A percentile compares a stretch with the other conserved stretches of the same genome.
Conservation (phyloP, 768 basidiomycete genomes). For the Hygrophorus russula region DNA sequence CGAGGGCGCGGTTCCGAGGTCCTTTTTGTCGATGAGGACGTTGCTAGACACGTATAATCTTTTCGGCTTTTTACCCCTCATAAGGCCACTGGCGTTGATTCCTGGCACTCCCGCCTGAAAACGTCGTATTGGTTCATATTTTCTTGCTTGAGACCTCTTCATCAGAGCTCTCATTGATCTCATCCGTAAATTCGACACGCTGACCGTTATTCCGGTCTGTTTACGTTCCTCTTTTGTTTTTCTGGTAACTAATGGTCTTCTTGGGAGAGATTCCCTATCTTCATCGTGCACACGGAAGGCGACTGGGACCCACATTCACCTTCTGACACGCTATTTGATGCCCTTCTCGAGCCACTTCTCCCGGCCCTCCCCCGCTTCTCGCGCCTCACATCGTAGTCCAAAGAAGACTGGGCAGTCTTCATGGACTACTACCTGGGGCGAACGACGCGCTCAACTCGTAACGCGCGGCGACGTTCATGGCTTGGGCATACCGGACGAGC, state of each 20-base stretch:
- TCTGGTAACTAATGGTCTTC: slow-evolving; percentile 12
- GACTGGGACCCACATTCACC: slow-evolving; percentile 71
- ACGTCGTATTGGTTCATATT: slow-evolving; percentile 28
- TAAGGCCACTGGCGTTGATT: slow-evolving; percentile 59
- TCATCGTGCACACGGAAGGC: slow-evolving; percentile 70
- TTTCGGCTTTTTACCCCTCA: slow-evolving; percentile 56
- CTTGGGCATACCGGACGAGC: slow-evolving; percentile 51
- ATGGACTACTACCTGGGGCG: slow-evolving; percentile 28
- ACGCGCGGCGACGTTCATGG: slow-evolving; percentile 32
- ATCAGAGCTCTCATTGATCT: slow-evolving; percentile 24
- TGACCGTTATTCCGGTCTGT: slow-evolving; percentile 49
- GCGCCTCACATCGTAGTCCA: slow-evolving; percentile 5
- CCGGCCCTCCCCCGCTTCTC: slow-evolving; percentile 28
- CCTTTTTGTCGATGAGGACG: no score
- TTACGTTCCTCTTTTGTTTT: not conserved
- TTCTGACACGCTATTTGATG: slow-evolving; percentile 61
- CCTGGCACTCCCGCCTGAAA: slow-evolving; percentile 46
- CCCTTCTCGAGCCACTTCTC: slow-evolving; percentile 54
- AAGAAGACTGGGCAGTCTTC: slow-evolving; percentile 35
- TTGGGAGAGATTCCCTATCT: slow-evolving; percentile 55
- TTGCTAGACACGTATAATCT: slow-evolving; percentile 63
- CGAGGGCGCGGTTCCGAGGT: no score
- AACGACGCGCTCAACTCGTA: slow-evolving; percentile 33
- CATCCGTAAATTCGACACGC: slow-evolving; percentile 50
- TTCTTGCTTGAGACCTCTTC: slow-evolving; percentile 19